Base-by-base conservation (phyloP, 2,329 filamentous ascomycete species). In the Aspergillus sp. region DNA sequence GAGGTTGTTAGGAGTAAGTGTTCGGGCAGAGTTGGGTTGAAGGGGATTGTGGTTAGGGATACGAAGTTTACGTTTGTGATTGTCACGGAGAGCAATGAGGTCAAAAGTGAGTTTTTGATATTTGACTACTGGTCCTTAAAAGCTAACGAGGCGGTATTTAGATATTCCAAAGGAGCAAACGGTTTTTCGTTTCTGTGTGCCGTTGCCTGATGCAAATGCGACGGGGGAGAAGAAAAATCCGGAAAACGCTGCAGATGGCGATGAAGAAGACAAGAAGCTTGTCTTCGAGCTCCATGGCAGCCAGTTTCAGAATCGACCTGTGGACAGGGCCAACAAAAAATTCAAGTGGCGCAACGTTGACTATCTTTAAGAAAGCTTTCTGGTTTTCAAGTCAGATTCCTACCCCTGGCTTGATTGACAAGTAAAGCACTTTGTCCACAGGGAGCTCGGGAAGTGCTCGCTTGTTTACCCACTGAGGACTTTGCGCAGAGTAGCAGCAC, bases 111-210 rank as follows among this genome's bases (percentile, higher is more conserved):
- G 79, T 73, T 17, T 14, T 31, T 35, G 21, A 17, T 43, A 7
- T 39, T 27, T 24, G n/a, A 19, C 15, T 15, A 12, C 7, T 43
- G 17, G 15, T 47, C 31, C 31, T 21, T 17, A 21, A 37, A 57
- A 23, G 6, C 45, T 46, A 43, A 31, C 51, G 59, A 19, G 51
- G 41, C 45, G 3, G 11, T 17, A 23, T 54, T 24, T 51, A 84
- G 81, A 86, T 41, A 81, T 98, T 56, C 93, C 95, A 3, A 99
- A 99, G 72, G 92, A 96, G 71, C 88, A 92, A 40, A 93, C 92
- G 0, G 81, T 93, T 17, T 98, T 99, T 68, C 84, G 86, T 19
- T 86, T 98, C 63, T 82, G 85, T 62, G 80, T 98, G 9, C 85
- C 88, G 1, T 71, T 82, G 15, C 71, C 70, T 4, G 64, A 57